phyloP scores from a whole-genome alignment of 2,329 filamentous ascomycete genomes.

The Botryotinia narcissicola region DNA sequence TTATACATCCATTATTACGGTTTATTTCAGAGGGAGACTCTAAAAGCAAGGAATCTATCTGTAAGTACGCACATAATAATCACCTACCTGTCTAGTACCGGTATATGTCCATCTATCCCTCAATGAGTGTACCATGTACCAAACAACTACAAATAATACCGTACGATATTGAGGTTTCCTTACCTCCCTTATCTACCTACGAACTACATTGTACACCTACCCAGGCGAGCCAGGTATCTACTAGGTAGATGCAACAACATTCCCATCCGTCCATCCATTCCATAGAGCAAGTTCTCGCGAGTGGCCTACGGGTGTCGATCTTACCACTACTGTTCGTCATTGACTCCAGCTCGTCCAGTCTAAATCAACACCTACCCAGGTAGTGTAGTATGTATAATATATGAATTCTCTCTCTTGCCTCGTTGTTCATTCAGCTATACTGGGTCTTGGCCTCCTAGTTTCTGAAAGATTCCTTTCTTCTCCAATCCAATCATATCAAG shows the following conservation, averaged over 20 bases:
- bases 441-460: not conserved
- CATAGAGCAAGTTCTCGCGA: not conserved
- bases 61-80: not conserved
- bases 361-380: not conserved
- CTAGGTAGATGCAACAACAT: not conserved
- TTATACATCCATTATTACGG: not conserved
- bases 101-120: no score
- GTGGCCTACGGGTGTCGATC: not conserved
- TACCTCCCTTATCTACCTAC: not conserved
- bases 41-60: not conserved
- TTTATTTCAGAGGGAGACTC: not conserved
- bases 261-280: not conserved
- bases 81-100: not conserved
- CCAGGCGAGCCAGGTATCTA: not conserved
- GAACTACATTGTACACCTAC: not conserved
- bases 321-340: conserved; percentile 1
- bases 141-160: not conserved
- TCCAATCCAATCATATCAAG: not conserved
- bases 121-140: not conserved
- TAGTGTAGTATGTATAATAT: no score
- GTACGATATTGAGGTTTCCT: not conserved
- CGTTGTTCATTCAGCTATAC: not conserved
- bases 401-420: not conserved
- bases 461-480: not conserved
- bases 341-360: not conserved